phyloP scores from a whole-genome alignment of 331 rosid species.

The Pyrus hybrid region DNA sequence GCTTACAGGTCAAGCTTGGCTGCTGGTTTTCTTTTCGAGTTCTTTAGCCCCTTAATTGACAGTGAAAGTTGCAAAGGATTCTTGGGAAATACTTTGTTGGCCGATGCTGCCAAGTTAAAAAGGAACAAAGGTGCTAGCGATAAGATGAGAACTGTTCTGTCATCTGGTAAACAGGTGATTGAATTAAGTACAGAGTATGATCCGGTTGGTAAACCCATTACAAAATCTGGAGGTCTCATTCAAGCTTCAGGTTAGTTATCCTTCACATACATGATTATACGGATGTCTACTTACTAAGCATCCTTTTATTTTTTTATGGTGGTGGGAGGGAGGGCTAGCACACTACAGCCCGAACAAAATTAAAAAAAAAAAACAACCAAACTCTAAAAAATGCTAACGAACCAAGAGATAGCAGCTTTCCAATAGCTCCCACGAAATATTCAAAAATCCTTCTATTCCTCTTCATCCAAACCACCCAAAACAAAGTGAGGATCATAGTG shows the following conservation, averaged over 20 bases:
- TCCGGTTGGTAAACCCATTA: constrained; percentile 67
- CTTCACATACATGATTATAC: background rate
- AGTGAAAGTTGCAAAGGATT: constrained; percentile 12
- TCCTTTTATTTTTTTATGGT: background rate
- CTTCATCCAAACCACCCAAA: too few species aligned
- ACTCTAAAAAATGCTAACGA: too few species aligned
- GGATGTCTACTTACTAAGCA: background rate
- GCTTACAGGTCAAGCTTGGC: constrained; percentile 75
- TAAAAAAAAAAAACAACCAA: too few species aligned
- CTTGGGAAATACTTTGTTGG: constrained; percentile 5
- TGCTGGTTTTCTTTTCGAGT: constrained; percentile 61
- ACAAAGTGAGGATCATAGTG: too few species aligned
- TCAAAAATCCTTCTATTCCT: background rate
- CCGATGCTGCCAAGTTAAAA: constrained; percentile 5
- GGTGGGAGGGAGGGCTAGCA: too few species aligned
- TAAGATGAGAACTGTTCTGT: constrained; percentile 27
- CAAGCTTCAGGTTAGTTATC: constrained; percentile 75
- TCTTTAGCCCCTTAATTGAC: constrained; percentile 48
- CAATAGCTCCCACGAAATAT: too few species aligned
- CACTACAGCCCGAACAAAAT: too few species aligned
- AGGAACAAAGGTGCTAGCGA: constrained; percentile 14
- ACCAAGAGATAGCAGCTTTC: too few species aligned
- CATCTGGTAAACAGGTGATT: constrained; percentile 60
- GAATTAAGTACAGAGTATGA: constrained; percentile 34
- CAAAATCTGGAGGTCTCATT: constrained; percentile 63